Percentiles rank a stretch among this genome's conserved stretches.
Evolutionary conservation across 352 stramenopile species (phyloP).

Genomic region (Globisporangium megalacanthum): DNA sequence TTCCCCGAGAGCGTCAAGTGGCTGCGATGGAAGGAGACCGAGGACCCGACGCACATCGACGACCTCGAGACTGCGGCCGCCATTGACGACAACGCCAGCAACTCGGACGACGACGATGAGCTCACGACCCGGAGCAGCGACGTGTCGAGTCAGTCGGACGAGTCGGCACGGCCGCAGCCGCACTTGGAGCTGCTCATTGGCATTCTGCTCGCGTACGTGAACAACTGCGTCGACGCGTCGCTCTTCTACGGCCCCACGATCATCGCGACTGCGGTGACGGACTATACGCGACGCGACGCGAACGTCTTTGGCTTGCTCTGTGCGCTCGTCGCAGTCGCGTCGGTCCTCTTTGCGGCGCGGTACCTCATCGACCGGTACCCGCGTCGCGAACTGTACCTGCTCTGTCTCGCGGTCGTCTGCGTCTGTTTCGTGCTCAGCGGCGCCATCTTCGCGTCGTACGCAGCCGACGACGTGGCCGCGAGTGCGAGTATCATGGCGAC

Average conservation of each 20-base stretch:
- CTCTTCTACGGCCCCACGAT: constrained; percentile 87
- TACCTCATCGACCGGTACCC: constrained; percentile 70
- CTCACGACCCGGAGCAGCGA: constrained; percentile 6
- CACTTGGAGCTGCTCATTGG: constrained; percentile 69
- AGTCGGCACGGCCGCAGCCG: constrained; percentile 15
- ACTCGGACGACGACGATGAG: constrained; percentile 14
- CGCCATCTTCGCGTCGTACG: constrained; percentile 63
- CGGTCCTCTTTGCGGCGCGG: constrained; percentile 56
- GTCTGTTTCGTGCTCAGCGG: constrained; percentile 60
- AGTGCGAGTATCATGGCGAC: constrained; percentile 52
- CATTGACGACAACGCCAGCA: constrained; percentile 19
- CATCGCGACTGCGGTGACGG: constrained; percentile 57
- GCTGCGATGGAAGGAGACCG: constrained; percentile 66
- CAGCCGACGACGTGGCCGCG: constrained; percentile 51
- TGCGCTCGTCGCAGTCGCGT: constrained; percentile 55
- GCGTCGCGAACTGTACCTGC: constrained; percentile 63
- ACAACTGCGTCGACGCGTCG: constrained; percentile 84
- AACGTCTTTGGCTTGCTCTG: constrained; percentile 78
- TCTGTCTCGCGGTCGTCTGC: constrained; percentile 66
- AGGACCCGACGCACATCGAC: constrained; percentile 31
- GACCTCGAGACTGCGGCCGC: constrained; percentile 28
- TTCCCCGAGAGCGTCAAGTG: constrained; percentile 80
- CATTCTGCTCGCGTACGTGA: constrained; percentile 77
- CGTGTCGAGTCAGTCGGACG: background rate
- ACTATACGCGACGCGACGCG: constrained; percentile 55